Evolutionary conservation across 2,329 filamentous ascomycete genomes (phyloP), one percentile per base, ranked within the genome.

Genomic region (Aspergillus terreus): DNA sequence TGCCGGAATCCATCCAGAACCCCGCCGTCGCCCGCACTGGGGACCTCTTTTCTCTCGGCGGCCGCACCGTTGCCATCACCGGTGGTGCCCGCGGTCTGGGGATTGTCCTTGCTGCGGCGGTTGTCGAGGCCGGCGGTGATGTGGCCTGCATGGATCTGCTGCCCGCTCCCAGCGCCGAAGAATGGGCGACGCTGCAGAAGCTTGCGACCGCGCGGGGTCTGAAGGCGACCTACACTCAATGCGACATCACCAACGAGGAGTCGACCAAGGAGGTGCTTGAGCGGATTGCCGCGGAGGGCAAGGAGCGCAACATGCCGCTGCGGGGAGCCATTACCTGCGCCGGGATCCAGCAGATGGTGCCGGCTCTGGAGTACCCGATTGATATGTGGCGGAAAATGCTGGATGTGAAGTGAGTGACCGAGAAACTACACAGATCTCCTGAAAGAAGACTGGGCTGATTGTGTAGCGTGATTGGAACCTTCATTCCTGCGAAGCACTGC

Each of bases 71-170:
- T 42, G 63, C 64, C 7, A 78, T 82, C 40, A 81, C 79, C 1
- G 78, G 79, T 6, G 79, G 75, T 40, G 78, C 72, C 7, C 74
- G 77, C 14, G 78, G 79, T 12, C 67, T 82, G 1, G 79, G 79
- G 12, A 75, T 81, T 38, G 75, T 73, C 15, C 69, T 81, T 12
- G 74, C 78, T 4, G 67, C 68, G 25, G 79, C 77, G 2, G 69
- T 80, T 3, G 60, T 78, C 43, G 78, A 81, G 57, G 75, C 76
- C 12, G 76, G 78, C 14, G 78, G 74, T 30, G 70, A 76, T 58
- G 77, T 76, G 42, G 76, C 74, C 6, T 79, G 76, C 54, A 62
- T 81, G 11, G 77, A 80, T 53, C 70, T 78, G 17, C 66, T 76
- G 9, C 56, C 70, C 0, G 56, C 51, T 9, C 62, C 63, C 2